Percentiles rank a stretch among this genome's conserved stretches.
Evolutionary conservation across 331 rosid genomes (phyloP).

Genomic region (Rhamnella rubrinervis): DNA sequence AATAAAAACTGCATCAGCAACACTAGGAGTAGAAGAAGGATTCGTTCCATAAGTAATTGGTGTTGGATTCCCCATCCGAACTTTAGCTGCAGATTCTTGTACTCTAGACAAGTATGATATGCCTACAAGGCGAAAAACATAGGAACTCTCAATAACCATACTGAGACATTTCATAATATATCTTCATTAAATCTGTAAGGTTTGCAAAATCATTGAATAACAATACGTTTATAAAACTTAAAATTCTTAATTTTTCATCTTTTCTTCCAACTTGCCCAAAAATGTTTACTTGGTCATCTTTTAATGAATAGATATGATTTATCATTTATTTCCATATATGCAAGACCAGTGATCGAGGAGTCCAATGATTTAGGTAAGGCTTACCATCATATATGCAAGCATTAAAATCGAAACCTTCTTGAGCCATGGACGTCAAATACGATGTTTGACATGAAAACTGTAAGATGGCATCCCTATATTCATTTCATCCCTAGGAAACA

Average conservation of each 20-base stretch:
- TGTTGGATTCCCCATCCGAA: conserved; percentile 41
- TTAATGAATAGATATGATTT: neutral
- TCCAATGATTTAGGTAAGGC: conserved; percentile 10
- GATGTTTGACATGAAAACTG: conserved; percentile 73
- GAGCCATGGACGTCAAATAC: conserved; percentile 67
- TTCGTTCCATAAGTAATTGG: conserved; percentile 26
- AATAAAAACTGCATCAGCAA: conserved; percentile 64
- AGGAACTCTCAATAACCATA: conserved; percentile 16
- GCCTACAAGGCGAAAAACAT: conserved; percentile 43
- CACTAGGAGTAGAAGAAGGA: conserved; percentile 40
- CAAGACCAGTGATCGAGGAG: neutral
- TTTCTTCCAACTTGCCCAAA: neutral
- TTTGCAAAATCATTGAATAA: neutral
- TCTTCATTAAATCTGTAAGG: neutral
- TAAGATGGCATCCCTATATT: conserved; percentile 82
- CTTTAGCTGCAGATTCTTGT: conserved; percentile 65
- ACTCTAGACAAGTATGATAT: conserved; percentile 81
- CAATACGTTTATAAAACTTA: neutral
- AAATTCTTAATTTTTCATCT: neutral
- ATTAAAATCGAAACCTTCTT: conserved; percentile 83
- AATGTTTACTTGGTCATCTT: neutral
- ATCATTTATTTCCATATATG: neutral
- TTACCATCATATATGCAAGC: conserved; percentile 79
- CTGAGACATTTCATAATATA: neutral
- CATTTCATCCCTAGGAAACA: conserved; percentile 89